A percentile compares a stretch with the other conserved stretches of the same genome.
Conservation (phyloP, 345 rosid species). For the Salix caprea region DNA sequence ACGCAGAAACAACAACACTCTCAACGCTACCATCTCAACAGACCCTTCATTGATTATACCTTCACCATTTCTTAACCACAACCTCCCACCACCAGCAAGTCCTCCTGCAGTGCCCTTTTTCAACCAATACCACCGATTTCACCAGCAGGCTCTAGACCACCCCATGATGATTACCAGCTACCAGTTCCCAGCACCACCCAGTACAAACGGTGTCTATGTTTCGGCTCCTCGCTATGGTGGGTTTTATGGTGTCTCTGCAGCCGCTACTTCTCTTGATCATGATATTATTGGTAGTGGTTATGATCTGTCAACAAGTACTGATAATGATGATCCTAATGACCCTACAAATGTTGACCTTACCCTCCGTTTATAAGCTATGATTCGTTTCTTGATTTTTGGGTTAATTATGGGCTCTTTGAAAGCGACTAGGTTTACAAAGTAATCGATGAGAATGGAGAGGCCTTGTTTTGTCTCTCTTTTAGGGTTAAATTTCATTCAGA, state of each 20-base stretch:
- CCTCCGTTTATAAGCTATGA: slow-evolving; percentile 34
- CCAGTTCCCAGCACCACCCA: slow-evolving; percentile 11
- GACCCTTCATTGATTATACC: background rate
- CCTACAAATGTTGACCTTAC: slow-evolving; percentile 38
- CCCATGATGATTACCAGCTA: background rate
- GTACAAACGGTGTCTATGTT: background rate
- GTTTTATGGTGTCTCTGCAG: background rate
- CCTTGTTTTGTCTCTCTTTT: background rate
- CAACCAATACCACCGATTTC: slow-evolving; percentile 1
- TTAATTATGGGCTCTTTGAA: background rate
- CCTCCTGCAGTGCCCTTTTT: slow-evolving; percentile 3
- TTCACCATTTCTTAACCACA: background rate
- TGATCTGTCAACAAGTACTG: background rate
- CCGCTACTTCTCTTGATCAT: slow-evolving; percentile 2
- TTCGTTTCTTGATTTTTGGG: background rate
- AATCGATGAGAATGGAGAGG: background rate
- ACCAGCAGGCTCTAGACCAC: slow-evolving; percentile 11
- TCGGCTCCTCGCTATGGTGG: slow-evolving; percentile 1
- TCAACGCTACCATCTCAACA: background rate
- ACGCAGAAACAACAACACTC: slow-evolving; percentile 37
- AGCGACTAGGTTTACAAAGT: background rate
- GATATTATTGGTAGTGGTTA: background rate
- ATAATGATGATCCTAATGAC: slow-evolving; percentile 14
- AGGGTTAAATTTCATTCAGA: background rate
- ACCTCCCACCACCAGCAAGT: background rate